Evolutionary conservation across 2,329 filamentous ascomycete genomes (phyloP), one percentile per base, ranked within the genome.

Genomic region (Botrytis tulipae): DNA sequence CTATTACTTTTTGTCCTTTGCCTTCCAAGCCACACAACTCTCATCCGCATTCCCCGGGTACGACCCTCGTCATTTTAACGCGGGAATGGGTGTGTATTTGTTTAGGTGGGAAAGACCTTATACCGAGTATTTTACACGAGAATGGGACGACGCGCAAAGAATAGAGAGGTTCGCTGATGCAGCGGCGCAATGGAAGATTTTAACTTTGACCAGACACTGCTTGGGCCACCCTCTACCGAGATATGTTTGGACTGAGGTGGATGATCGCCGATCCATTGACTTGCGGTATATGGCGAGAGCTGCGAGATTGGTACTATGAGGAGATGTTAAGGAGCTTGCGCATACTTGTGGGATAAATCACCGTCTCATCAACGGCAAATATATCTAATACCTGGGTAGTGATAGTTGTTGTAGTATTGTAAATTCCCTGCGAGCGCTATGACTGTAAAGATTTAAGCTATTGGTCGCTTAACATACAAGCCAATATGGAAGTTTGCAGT

Each of bases 261-360:
- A 57, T 57, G 0, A 0, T 2, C 3, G 0, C n/a, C n/a, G 51
- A 18, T 1, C 16, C 1, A 2, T 0, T 18, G 14, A 29, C 6
- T 29, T 57, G 51, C 0, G 14, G 51, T 1, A 6, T 16, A 57
- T 57, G 51, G 16, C 51, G 16, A 29, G 1, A 6, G 51, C 51
- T 32, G n/a, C 7, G 16, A 57, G 14, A 57, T 18, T 7, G 1
- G n/a, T 57, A 29, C 1, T 29, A 1, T 57, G 51, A 57, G n/a
- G 14, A 29, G n/a, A 57, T 57, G 51, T 29, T 6, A 14, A 57
- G n/a, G 6, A 57, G n/a, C n/a, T 29, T 57, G 2, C 51, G n/a
- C n/a, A 57, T 29, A 57, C 6, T 18, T 14, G n/a, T 29, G 16
- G 32, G 51, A 29, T 9, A 18, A 3, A 29, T 57, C 51, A 18